Conservation (phyloP, 495 filamentous ascomycete species). For the Cercophora newfieldiana region DNA sequence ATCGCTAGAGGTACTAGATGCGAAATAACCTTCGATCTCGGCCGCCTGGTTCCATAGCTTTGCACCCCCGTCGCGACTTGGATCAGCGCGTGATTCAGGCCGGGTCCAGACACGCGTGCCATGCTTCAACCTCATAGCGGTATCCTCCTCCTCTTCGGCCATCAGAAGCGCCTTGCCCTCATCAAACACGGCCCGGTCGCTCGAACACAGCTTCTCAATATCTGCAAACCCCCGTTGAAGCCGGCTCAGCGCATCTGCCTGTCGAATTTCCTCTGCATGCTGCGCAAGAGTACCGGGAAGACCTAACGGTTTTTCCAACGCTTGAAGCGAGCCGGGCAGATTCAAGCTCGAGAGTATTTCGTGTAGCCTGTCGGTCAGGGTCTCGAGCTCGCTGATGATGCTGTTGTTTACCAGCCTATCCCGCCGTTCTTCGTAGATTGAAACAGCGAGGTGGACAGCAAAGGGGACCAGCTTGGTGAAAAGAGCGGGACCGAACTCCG, state of each 20-base stretch:
- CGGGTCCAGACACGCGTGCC: constrained; percentile 87
- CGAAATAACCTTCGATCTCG: constrained; percentile 87
- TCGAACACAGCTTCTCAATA: constrained; percentile 78
- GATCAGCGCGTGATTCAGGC: constrained; percentile 56
- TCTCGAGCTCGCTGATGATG: constrained; percentile 82
- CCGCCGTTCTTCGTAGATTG: constrained; percentile 89
- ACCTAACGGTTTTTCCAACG: constrained; percentile 90
- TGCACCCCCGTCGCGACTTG: constrained; percentile 58
- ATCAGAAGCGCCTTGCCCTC: constrained; percentile 77
- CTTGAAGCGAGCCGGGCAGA: constrained; percentile 89
- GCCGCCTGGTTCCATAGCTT: constrained; percentile 73
- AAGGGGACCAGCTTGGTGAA: constrained; percentile 94
- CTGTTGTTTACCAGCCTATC: constrained; percentile 84
- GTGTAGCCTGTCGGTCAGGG: constrained; percentile 74
- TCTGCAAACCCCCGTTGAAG: constrained; percentile 78
- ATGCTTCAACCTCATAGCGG: constrained; percentile 69
- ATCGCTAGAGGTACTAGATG: constrained; percentile 80
- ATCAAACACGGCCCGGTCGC: constrained; percentile 70
- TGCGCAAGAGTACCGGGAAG: constrained; percentile 80
- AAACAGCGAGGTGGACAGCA: constrained; percentile 90
- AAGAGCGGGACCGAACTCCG: constrained; percentile 76
- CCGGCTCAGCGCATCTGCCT: constrained; percentile 78
- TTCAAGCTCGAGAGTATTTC: constrained; percentile 82
- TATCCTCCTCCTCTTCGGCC: constrained; percentile 82
- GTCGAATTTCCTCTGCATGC: constrained; percentile 93